Conservation (phyloP, 148 eudicot genomes). For the Arbutus unedo region DNA sequence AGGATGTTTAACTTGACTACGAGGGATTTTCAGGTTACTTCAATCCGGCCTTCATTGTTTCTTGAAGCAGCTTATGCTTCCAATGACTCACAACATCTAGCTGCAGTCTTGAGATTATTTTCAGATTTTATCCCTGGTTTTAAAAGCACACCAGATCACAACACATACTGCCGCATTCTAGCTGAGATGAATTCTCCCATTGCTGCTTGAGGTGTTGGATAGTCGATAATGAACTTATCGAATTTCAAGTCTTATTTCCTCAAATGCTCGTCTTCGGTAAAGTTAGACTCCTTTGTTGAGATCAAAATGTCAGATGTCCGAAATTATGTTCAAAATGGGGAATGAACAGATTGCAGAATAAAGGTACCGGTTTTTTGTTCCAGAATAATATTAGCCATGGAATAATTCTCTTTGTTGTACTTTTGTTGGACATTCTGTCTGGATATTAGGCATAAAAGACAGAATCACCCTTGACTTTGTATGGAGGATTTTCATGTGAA, state of each 20-base stretch:
- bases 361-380: neutral
- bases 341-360: neutral
- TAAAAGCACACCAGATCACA: conserved; percentile 69
- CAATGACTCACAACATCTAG: conserved; percentile 72
- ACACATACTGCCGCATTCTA: conserved; percentile 52
- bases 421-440: neutral
- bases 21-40: conserved; percentile 54
- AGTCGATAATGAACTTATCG: no score
- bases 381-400: neutral
- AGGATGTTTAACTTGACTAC: conserved; percentile 9
- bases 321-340: neutral
- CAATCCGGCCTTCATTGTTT: conserved; percentile 75
- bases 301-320: neutral
- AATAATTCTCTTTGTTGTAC: neutral
- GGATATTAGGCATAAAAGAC: neutral
- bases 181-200: conserved; percentile 55
- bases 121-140: conserved; percentile 88
- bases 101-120: conserved; percentile 84
- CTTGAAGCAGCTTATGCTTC: conserved; percentile 88
- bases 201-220: conserved; percentile 27
- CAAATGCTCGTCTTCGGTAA: neutral
- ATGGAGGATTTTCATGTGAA: neutral
- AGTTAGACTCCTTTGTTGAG: neutral
- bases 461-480: neutral
- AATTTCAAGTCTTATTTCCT: conserved; percentile 1